Conservation (phyloP, 768 basidiomycete species). For the Termitomyces titanicus region DNA sequence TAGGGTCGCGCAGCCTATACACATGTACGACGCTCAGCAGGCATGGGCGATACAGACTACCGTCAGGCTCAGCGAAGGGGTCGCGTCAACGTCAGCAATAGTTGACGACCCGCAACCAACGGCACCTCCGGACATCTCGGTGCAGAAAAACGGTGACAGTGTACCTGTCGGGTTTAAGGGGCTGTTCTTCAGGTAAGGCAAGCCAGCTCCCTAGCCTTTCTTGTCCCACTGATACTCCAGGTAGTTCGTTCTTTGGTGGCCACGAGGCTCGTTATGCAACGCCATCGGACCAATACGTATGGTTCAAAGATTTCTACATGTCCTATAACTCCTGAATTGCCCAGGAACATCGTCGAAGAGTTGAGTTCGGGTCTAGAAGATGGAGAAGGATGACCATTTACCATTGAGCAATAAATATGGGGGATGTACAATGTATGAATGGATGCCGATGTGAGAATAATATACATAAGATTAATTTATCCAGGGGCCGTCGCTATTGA, state of each 20-base stretch:
- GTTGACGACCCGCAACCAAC: neutral
- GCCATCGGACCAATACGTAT: constrained; percentile 69
- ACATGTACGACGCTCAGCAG: constrained; percentile 5
- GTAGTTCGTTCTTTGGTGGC: constrained; percentile 77
- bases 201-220: neutral
- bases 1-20: neutral
- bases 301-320: constrained; percentile 71
- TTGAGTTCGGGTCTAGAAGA: neutral
- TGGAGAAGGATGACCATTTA: neutral
- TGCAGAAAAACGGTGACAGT: neutral
- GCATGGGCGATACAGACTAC: constrained; percentile 5
- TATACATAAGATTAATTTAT: neutral
- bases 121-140: neutral
- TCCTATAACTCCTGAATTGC: constrained; percentile 24
- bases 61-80: neutral
- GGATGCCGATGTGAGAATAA: neutral
- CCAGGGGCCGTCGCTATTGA: neutral
- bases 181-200: constrained; percentile 73
- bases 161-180: constrained; percentile 40
- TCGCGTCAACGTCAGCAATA: neutral
- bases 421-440: neutral
- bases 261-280: constrained; percentile 65
- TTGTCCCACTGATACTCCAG: neutral
- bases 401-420: neutral
- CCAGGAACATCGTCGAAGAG: neutral